Base-by-base conservation (phyloP, 192 early-diverging fungal species). In the Linnemannia zychae region DNA sequence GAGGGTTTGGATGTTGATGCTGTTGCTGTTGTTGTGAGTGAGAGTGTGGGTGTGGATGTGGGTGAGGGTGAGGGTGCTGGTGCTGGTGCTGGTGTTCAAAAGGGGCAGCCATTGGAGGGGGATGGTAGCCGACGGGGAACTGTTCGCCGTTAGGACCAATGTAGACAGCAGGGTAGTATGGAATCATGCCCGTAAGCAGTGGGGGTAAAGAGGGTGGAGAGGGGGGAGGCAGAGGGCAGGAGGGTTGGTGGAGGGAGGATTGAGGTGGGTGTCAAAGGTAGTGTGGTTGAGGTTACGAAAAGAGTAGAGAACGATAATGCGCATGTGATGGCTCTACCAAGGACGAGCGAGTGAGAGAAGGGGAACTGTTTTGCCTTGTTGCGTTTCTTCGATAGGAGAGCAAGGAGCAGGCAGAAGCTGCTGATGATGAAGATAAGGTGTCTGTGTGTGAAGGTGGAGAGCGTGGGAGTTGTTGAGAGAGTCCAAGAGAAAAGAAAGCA, bases 111-210 rank as follows among this genome's bases (percentile, higher is more conserved):
- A 81, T 81, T 33, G 73, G 80, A 33, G 74, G 67, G 17, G 80
- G 69, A 38, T 75, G 68, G 33, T 81, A 81, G 70, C 80, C 80
- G 16, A 80, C 67, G 24, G 80, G 80, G 57, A 81, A 70, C 73
- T 81, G 80, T 40, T 81, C 80, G 17, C 80, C 80, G 74, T 81
- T 81, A 44, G 80, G 80, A 5, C 80, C 80, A 50, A 81, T 76
- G 46, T 76, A 81, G 52, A 81, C 80, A 24, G 80, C 74, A 33
- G 74, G 81, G 57, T 77, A 82, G 60, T 82, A 76, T 50, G 74
- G 81, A 47, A 77, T 82, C 81, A 77, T 82, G 24, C 73, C 34
- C n/a, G 67, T 48, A 48, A 48, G 60, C 24, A 13, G 12, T 6
- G 34, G 60, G 22, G 44, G 63, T 22, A 38, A 40, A 22, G 57